Conservation (phyloP, 2,329 filamentous ascomycete genomes). For the Clonostachys byssicola region DNA sequence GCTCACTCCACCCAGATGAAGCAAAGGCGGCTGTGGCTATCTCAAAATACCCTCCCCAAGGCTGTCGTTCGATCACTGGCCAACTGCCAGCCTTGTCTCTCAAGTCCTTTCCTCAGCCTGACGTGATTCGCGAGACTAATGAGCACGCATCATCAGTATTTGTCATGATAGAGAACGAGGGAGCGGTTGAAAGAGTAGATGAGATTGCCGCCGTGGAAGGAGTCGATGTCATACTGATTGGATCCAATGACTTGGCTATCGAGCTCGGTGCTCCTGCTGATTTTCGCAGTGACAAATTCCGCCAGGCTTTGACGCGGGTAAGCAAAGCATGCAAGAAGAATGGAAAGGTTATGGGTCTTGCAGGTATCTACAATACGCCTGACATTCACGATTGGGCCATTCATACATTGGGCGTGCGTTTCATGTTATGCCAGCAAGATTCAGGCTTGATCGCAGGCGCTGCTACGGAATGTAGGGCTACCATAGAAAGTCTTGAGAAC, state of each 20-base stretch:
- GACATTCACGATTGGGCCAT: too few species aligned
- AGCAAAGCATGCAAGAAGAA: constrained; percentile 8
- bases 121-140: constrained; percentile 21
- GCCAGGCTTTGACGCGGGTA: constrained; percentile 7
- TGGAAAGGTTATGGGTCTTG: constrained; percentile 13
- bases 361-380: constrained; percentile 11
- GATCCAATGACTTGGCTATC: constrained; percentile 35
- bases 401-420: too few species aligned
- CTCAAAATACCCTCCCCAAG: constrained; percentile 37
- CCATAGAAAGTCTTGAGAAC: not conserved
- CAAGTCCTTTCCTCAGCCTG: constrained; percentile 8
- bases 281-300: constrained; percentile 9
- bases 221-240: constrained; percentile 38
- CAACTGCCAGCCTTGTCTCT: constrained; percentile 32
- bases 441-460: not conserved
- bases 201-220: constrained; percentile 27
- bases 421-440: too few species aligned
- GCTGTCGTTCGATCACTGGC: constrained; percentile 35
- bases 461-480: not conserved
- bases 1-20: constrained; percentile 14
- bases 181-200: constrained; percentile 37
- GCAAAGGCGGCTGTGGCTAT: constrained; percentile 27
- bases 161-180: constrained; percentile 38
- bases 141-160: constrained; percentile 35
- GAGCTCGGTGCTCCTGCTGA: constrained; percentile 14